These are phyloP conservation scores for Pseudogymnoascus sp. DNA, from an alignment of 2,329 filamentous ascomycete genomes.

Conservation along the genomic window DNA sequence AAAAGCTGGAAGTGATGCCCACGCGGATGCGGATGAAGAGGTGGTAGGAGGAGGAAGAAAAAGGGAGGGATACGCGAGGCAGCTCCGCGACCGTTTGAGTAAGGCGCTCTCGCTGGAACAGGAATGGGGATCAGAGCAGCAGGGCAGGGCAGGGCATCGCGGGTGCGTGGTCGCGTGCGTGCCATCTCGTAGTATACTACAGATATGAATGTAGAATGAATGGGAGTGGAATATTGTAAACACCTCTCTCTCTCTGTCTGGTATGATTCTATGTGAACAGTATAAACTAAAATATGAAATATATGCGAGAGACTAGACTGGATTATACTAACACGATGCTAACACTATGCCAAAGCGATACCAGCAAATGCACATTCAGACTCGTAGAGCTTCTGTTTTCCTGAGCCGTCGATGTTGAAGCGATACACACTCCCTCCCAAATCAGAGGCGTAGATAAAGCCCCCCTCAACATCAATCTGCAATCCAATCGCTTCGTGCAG, in stretches of 20 bases:
- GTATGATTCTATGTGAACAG: background rate
- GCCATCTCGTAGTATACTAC: slow-evolving; percentile 5
- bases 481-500: slow-evolving; percentile 42
- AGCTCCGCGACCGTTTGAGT: background rate
- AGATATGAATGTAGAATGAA: background rate
- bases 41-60: too few species aligned
- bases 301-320: background rate
- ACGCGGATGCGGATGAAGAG: background rate
- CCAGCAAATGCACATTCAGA: slow-evolving; percentile 9
- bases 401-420: slow-evolving; percentile 26
- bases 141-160: background rate
- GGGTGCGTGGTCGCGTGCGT: too few species aligned
- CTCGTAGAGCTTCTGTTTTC: slow-evolving; percentile 16
- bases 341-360: background rate
- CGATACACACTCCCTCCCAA: slow-evolving; percentile 34
- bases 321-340: background rate
- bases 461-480: slow-evolving; percentile 32
- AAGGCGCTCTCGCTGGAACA: background rate
- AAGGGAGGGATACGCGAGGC: background rate
- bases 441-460: slow-evolving; percentile 34
- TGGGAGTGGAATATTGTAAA: background rate
- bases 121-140: background rate
- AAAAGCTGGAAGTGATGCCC: background rate
- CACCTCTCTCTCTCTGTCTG: background rate
- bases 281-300: background rate